These are phyloP conservation scores for Hypoxylon sp. DNA, from an alignment of 2,329 filamentous ascomycete genomes.

Conservation along the genomic window DNA sequence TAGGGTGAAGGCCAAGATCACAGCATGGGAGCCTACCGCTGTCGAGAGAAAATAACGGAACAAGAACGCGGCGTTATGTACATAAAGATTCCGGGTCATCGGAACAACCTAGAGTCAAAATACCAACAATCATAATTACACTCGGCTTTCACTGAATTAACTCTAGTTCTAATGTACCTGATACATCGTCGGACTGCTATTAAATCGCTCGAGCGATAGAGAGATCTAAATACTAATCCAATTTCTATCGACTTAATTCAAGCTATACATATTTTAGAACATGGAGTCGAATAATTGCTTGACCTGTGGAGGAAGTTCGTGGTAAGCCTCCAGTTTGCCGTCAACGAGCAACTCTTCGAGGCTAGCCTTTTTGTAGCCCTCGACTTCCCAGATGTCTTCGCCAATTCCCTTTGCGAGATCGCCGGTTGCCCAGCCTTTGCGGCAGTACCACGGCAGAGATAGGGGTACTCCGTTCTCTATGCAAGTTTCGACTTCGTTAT, in stretches of 20 bases:
- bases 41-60: slow-evolving; percentile 42
- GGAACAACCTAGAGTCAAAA: slow-evolving; percentile 1
- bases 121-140: slow-evolving; percentile 8
- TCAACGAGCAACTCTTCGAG: slow-evolving; percentile 36
- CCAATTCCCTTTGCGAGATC: slow-evolving; percentile 29
- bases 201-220: too few relatives aligned
- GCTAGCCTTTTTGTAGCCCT: slow-evolving; percentile 38
- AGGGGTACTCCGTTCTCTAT: slow-evolving; percentile 30
- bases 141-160: background rate
- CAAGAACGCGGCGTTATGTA: slow-evolving; percentile 19
- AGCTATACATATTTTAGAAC: slow-evolving; percentile 25
- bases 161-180: too few relatives aligned
- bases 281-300: slow-evolving; percentile 23
- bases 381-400: slow-evolving; percentile 42
- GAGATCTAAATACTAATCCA: too few relatives aligned
- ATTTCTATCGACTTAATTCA: too few relatives aligned
- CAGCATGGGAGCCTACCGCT: slow-evolving; percentile 59
- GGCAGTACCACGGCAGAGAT: slow-evolving; percentile 42
- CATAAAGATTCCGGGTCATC: slow-evolving; percentile 18
- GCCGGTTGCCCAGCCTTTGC: slow-evolving; percentile 43
- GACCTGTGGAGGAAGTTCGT: slow-evolving; percentile 36
- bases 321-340: slow-evolving; percentile 38
- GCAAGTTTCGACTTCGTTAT: slow-evolving; percentile 35
- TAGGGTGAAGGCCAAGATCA: slow-evolving; percentile 64
- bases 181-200: too few relatives aligned